phyloP scores from a whole-genome alignment of 2,329 filamentous ascomycete species.

The Diaporthe australafricana region DNA sequence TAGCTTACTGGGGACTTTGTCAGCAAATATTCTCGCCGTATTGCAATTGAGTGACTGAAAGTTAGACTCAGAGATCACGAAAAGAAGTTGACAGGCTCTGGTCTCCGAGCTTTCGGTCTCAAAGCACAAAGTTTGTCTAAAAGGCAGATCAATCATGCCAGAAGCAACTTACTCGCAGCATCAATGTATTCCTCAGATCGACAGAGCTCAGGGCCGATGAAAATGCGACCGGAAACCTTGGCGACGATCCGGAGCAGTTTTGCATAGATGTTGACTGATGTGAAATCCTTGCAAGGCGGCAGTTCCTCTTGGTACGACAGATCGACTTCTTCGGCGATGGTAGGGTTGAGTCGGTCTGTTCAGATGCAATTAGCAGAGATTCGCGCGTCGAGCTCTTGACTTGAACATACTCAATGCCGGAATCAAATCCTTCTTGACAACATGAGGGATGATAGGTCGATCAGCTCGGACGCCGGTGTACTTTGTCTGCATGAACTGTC shows the following conservation, averaged over 20 bases:
- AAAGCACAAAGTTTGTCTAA: not conserved
- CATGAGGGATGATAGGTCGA: constrained; percentile 32
- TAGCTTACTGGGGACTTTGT: constrained; percentile 51
- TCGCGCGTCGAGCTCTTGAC: not conserved
- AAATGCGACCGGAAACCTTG: constrained; percentile 58
- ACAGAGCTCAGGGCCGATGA: constrained; percentile 60
- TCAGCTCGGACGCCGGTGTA: constrained; percentile 28
- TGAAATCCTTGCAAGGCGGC: constrained; percentile 54
- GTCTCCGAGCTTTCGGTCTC: not conserved
- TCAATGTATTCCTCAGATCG: constrained; percentile 58
- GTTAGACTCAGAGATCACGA: not conserved
- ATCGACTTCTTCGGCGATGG: constrained; percentile 52
- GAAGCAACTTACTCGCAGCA: constrained; percentile 46
- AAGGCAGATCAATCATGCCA: not conserved
- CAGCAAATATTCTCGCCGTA: not conserved
- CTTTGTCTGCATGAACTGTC: constrained; percentile 33
- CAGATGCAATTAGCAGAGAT: not conserved
- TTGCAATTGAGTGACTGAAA: not conserved
- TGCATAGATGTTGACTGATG: constrained; percentile 52
- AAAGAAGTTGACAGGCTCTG: not conserved
- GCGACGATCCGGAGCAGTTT: constrained; percentile 58
- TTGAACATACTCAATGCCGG: constrained; percentile 31
- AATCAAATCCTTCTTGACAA: constrained; percentile 32
- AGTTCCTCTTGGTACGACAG: constrained; percentile 49
- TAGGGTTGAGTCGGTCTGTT: constrained; percentile 50